Evolutionary conservation across 2,329 filamentous ascomycete genomes (phyloP).

Genomic region (Myriosclerotinia curreyana): DNA sequence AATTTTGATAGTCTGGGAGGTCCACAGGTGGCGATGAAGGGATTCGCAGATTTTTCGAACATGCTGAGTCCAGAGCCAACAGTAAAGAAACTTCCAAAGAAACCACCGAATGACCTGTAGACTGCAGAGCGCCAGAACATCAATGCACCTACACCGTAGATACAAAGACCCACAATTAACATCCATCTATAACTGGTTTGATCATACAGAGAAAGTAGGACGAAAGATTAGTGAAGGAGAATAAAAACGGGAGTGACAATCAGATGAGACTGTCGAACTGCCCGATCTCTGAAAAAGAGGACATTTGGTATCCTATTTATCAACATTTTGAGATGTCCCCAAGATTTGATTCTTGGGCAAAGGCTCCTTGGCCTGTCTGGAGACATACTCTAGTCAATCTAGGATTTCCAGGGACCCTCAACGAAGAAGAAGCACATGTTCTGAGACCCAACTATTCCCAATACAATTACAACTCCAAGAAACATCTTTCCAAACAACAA

Average conservation of each 20-base stretch:
- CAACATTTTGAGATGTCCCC: not conserved
- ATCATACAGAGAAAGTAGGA: not conserved
- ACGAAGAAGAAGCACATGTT: not conserved
- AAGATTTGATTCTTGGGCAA: not conserved
- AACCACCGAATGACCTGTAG: constrained; percentile 30
- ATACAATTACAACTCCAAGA: not conserved
- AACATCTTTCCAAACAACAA: not conserved
- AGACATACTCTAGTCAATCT: not conserved
- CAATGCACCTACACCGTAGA: constrained; percentile 72
- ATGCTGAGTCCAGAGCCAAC: constrained; percentile 73
- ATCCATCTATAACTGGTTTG: constrained; percentile 72
- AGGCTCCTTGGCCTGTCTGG: not conserved
- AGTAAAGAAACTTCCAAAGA: constrained; percentile 51
- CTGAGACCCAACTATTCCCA: not conserved
- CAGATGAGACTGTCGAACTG: not conserved
- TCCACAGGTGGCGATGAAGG: constrained; percentile 68
- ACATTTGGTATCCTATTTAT: constrained; percentile 15
- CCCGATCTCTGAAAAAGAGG: not conserved
- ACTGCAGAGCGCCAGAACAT: constrained; percentile 82
- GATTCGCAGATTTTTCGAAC: constrained; percentile 77
- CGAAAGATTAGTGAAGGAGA: not conserved
- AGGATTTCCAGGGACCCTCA: not conserved
- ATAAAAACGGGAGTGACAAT: not conserved
- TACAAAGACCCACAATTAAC: constrained; percentile 70
- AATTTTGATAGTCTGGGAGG: constrained; percentile 70